Conservation (phyloP, 805 yeast species). For the Barnettozyma sucrosica region DNA sequence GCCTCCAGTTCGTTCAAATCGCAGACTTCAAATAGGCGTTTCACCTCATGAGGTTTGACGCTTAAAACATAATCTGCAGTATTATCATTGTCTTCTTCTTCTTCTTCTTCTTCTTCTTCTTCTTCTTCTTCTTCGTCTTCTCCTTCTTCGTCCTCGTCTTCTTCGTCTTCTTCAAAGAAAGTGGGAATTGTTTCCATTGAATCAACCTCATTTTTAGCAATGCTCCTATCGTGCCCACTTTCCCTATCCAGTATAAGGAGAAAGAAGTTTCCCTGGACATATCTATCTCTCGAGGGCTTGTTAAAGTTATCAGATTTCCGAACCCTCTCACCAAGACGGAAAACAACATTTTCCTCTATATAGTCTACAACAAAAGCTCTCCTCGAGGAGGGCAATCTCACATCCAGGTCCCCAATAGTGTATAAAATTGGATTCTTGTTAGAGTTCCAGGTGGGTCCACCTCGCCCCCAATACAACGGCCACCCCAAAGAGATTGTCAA, state of each 20-base stretch:
- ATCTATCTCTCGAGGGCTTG: background rate
- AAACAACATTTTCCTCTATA: background rate
- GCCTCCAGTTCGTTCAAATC: background rate
- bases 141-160: no score
- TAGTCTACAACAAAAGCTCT: background rate
- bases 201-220: no score
- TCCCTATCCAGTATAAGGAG: background rate
- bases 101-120: no score
- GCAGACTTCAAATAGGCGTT: background rate
- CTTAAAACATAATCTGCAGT: background rate
- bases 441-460: background rate
- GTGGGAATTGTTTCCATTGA: no score
- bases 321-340: background rate
- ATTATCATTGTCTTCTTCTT: background rate
- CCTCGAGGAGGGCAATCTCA: background rate
- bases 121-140: no score
- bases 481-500: background rate
- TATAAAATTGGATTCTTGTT: background rate
- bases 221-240: no score
- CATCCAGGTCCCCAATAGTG: background rate
- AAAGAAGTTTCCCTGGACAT: background rate
- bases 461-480: background rate
- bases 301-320: background rate
- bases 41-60: background rate
- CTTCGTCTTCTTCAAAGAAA: no score